Base-by-base conservation (phyloP, 1,139 yeast genomes). In the Geotrichum fermentans region DNA sequence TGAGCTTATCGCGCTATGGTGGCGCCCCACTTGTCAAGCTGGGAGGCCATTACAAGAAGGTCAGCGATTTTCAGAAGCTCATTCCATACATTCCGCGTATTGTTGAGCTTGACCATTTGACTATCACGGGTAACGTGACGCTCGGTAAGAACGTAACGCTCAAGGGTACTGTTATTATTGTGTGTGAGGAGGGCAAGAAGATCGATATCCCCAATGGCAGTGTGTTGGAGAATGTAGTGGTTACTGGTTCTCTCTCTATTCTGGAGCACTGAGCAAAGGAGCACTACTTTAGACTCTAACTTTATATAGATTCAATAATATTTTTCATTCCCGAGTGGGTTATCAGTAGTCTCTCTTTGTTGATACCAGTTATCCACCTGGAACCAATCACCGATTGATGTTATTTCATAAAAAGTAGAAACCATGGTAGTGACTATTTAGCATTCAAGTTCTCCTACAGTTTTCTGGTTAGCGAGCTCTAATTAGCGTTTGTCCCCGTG, bases 191-290 rank as follows among this genome's bases (percentile, higher is more conserved):
- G 64, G 97, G 97, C 56, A 94, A 88, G 67, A 87, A 81, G 73
- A 92, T 92, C 62, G 97, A 92, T 67, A 87, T 92, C 74, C 98
- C 98, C 61, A 90, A 92, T 65, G 98, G 98, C 40, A 78, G 96
- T 24, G 78, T 89, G 51, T 78, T 92, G 62, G 98, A 92, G 70
- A 92, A 92, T 63, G 97, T 90, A 49, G 98, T 92, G 58, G 89
- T 92, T 61, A 92, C 98, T 52, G 98, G 98, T 68, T 88, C 87
- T 73, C 79, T 92, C 72, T 88, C 95, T 62, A 90, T 92, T 60
- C 79, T 92, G 64, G 98, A 92, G 73, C 98, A 92, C 28, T 24
- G 10, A 24, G 28, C 28, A 10, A 10, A 6, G 28, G 28, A 10
- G n/a, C n/a, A n/a, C n/a, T n/a, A n/a, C n/a, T n/a, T n/a, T n/a